These are phyloP conservation scores for Aspergillus calidoustus DNA, from an alignment of 2,329 filamentous ascomycete species.

Conservation along the genomic window DNA sequence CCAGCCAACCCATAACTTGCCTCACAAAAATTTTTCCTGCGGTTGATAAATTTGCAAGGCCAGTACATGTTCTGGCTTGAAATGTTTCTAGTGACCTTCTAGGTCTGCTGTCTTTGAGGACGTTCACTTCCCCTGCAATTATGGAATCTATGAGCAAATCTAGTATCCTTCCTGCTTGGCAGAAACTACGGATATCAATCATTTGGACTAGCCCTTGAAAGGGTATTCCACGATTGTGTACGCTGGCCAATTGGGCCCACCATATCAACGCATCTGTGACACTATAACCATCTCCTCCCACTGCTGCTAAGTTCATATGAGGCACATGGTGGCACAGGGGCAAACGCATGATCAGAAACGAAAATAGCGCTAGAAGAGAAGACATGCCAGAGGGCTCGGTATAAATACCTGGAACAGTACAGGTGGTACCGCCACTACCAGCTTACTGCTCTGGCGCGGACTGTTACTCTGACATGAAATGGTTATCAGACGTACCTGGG, in stretches of 20 bases:
- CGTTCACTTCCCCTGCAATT: no score
- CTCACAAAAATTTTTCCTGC: neutral
- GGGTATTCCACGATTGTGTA: neutral
- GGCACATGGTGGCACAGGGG: neutral
- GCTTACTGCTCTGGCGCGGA: neutral
- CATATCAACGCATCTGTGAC: neutral
- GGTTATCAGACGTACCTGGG: slow-evolving; percentile 1
- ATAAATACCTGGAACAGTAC: neutral
- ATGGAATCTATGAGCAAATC: no score
- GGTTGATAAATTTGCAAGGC: no score
- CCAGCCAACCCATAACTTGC: neutral
- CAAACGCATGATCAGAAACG: neutral
- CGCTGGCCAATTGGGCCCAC: neutral
- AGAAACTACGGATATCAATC: no score
- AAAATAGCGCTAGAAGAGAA: neutral
- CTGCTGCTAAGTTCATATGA: neutral
- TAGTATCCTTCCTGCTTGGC: no score
- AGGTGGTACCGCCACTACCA: neutral
- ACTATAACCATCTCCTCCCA: neutral
- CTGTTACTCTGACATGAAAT: neutral
- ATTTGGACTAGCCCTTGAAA: no score
- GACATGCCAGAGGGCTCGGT: neutral
- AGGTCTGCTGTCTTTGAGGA: no score
- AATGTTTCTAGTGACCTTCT: no score
- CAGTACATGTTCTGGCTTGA: no score